Evolutionary conservation across 768 basidiomycete genomes (phyloP).

Genomic region (Kwoniella sp.): DNA sequence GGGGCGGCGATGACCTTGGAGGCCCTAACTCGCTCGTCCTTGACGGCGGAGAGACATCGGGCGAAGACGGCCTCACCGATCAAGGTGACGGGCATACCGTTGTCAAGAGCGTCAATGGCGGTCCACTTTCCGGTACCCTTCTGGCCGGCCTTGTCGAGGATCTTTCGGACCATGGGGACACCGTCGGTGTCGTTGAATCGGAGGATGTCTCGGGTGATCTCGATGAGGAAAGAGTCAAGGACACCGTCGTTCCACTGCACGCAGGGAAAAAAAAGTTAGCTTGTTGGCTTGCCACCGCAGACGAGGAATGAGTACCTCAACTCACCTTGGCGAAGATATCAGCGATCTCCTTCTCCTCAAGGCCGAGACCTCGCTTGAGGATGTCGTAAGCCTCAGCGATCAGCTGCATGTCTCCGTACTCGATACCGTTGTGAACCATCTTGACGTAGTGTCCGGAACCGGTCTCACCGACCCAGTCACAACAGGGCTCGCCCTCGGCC

Average conservation of each 20-base stretch:
- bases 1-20: constrained; percentile 89
- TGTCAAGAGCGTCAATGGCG: constrained; percentile 89
- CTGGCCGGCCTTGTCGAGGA: constrained; percentile 93
- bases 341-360: constrained; percentile 84
- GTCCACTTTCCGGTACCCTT: constrained; percentile 99
- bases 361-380: constrained; percentile 84
- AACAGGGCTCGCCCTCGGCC: constrained; percentile 92
- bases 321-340: constrained; percentile 75
- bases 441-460: constrained; percentile 94
- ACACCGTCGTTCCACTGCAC: constrained; percentile 84
- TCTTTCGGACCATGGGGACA: constrained; percentile 84
- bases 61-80: constrained; percentile 99
- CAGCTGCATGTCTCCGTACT: constrained; percentile 98
- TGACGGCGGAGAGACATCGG: constrained; percentile 94
- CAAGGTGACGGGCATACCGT: constrained; percentile 79
- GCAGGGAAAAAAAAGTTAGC: not conserved
- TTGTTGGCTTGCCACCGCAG: too few relatives aligned
- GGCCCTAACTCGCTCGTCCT: constrained; percentile 90
- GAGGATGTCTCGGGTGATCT: constrained; percentile 96
- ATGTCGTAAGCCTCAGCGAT: constrained; percentile 99
- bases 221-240: constrained; percentile 98
- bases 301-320: too few relatives aligned
- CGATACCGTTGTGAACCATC: constrained; percentile 99
- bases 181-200: constrained; percentile 92
- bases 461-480: constrained; percentile 98